Base-by-base conservation (phyloP, 495 filamentous ascomycete genomes). In the Filosporella fistucella region DNA sequence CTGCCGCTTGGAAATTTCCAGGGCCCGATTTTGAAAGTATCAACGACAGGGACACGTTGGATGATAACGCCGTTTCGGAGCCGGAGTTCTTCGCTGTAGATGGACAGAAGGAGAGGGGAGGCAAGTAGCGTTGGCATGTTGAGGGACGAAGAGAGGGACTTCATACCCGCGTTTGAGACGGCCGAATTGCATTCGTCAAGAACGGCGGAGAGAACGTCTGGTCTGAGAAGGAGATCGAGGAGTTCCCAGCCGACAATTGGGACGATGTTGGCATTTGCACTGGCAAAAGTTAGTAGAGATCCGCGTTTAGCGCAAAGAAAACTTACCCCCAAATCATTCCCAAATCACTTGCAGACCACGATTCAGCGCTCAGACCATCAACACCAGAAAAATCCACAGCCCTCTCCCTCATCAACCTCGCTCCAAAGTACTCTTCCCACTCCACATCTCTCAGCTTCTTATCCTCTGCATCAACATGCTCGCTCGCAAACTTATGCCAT, bases 291-390 rank as follows among this genome's bases (percentile, higher is more conserved):
- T 29, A 24, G 37, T 22, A 6, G 3, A 4, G 20, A 8, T 17
- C 17, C n/a, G n/a, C 12, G 18, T 14, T 25, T 1, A 29, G n/a
- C 17, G 16, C 12, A 8, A 4, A 4, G 6, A 41, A 44, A 28
- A 22, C 49, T 26, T 58, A 44, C 32, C 50, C 62, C 52, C 54
- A 62, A 41, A 64, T 18, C 41, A 64, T 35, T 8, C 56, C 62
- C 12, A 60, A 38, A 28, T 60, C 55, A 24, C 34, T 26, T 16
- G 30, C 30, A 14, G 57, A 56, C 12, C 24, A 11, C 0, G 49
- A 54, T 16, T 42, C 49, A 8, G 47, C 41, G 7, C 26, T 32
- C 26, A 58, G 29, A 2, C 20, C 21, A 30, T 43, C 23, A 21
- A 54, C 49, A 17, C 41, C 36, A 0, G 37, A 26, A n/a, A 6